These are phyloP conservation scores for Telopea speciosissima DNA, from an alignment of 177 flowering plant species.

Conservation along the genomic window DNA sequence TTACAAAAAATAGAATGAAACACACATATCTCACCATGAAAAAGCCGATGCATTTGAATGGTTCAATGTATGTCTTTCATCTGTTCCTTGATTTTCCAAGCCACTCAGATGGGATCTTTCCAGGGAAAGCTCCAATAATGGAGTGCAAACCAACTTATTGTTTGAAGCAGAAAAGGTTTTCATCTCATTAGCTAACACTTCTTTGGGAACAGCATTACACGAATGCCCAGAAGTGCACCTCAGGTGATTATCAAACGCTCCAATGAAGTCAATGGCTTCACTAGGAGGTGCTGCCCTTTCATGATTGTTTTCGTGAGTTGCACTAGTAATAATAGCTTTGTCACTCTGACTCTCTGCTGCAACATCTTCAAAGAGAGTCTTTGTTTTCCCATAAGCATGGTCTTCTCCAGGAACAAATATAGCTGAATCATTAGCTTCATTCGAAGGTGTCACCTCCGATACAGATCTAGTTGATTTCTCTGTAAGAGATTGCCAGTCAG, in stretches of 20 bases:
- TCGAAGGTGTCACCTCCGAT: conserved; percentile 2
- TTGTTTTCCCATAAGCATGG: conserved; percentile 1
- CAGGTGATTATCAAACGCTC: conserved; percentile 39
- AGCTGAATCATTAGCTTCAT: background rate
- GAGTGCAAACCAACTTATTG: conserved; percentile 27
- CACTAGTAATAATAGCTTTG: conserved; percentile 16
- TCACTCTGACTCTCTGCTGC: conserved; percentile 14
- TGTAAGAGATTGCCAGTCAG: background rate
- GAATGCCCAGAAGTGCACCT: conserved; percentile 12
- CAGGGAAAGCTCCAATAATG: conserved; percentile 62
- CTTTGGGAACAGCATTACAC: conserved; percentile 3
- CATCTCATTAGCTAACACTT: background rate
- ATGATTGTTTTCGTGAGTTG: conserved; percentile 21
- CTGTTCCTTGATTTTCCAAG: conserved; percentile 26
- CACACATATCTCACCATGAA: conserved; percentile 45
- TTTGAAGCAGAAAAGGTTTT: conserved; percentile 18
- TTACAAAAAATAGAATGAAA: background rate
- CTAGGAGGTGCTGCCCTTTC: conserved; percentile 23
- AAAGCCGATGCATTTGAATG: conserved; percentile 84
- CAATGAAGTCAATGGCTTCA: conserved; percentile 72
- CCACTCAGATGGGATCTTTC: conserved; percentile 35
- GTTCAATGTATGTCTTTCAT: conserved; percentile 38
- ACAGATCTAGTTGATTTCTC: conserved; percentile 9
- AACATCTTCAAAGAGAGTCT: conserved; percentile 13
- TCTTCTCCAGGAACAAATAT: conserved; percentile 2